These are phyloP conservation scores for Alternaria solani DNA, from an alignment of 2,329 filamentous ascomycete species.

Conservation along the genomic window DNA sequence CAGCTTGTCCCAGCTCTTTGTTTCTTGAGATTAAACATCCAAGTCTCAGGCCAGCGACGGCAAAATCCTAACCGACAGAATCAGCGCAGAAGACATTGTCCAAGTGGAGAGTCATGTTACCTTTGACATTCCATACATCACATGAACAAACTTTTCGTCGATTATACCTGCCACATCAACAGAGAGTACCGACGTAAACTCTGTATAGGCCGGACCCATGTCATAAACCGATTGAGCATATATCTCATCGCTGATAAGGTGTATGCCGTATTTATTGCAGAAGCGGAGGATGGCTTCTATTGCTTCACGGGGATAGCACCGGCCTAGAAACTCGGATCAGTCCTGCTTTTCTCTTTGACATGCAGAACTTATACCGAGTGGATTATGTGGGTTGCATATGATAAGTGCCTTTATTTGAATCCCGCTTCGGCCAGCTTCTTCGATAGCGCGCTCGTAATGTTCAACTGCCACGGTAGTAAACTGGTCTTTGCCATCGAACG, in stretches of 20 bases:
- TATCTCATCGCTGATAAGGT: slow-evolving; percentile 67
- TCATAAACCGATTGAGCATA: slow-evolving; percentile 63
- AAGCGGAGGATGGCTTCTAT: slow-evolving; percentile 57
- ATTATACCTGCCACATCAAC: slow-evolving; percentile 51
- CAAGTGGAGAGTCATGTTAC: neutral
- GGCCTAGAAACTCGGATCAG: neutral
- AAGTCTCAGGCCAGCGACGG: slow-evolving; percentile 58
- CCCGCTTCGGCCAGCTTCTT: slow-evolving; percentile 42
- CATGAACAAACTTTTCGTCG: slow-evolving; percentile 60
- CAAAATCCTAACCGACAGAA: slow-evolving; percentile 55
- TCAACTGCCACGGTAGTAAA: slow-evolving; percentile 25
- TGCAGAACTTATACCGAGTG: slow-evolving; percentile 49
- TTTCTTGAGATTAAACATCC: slow-evolving; percentile 30
- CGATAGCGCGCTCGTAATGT: slow-evolving; percentile 51
- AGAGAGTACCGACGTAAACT: slow-evolving; percentile 37
- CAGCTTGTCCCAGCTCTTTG: slow-evolving; percentile 24
- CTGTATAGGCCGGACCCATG: slow-evolving; percentile 11
- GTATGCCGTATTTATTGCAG: slow-evolving; percentile 60
- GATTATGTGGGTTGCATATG: slow-evolving; percentile 63
- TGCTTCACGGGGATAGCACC: slow-evolving; percentile 47
- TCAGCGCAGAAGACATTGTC: neutral
- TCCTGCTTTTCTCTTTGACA: neutral
- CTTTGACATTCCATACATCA: slow-evolving; percentile 56
- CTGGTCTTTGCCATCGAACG: slow-evolving; percentile 5
- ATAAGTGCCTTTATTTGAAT: slow-evolving; percentile 55